Evolutionary conservation across 805 yeast genomes (phyloP).

Genomic region (Hanseniaspora opuntiae): DNA sequence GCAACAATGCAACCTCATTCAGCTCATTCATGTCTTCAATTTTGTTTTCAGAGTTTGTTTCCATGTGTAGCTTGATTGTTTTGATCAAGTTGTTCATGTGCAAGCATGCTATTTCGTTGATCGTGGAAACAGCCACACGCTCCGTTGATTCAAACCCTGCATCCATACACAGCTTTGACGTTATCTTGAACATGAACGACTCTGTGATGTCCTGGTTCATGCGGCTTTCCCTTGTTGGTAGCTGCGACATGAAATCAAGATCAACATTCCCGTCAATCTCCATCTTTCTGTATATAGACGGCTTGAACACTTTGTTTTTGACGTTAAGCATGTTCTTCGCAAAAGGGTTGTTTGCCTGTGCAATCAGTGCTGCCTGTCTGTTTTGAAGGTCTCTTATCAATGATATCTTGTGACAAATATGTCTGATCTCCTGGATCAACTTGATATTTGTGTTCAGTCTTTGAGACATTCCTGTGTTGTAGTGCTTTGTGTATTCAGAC

Average conservation of each 20-base stretch:
- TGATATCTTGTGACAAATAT: conserved; percentile 75
- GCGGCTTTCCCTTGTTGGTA: conserved; percentile 50
- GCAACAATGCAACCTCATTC: conserved; percentile 51
- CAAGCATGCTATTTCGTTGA: conserved; percentile 73
- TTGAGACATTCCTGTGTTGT: conserved; percentile 45
- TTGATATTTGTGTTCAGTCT: conserved; percentile 52
- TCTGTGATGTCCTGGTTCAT: conserved; percentile 48
- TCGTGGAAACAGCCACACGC: conserved; percentile 58
- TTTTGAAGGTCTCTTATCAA: conserved; percentile 83
- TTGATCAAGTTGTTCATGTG: conserved; percentile 63
- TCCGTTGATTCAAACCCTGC: conserved; percentile 82
- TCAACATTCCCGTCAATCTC: conserved; percentile 49
- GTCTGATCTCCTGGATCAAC: conserved; percentile 77
- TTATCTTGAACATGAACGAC: conserved; percentile 51
- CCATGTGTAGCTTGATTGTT: conserved; percentile 57
- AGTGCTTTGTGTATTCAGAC: conserved; percentile 27
- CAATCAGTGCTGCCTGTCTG: conserved; percentile 11
- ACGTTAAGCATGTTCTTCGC: conserved; percentile 4
- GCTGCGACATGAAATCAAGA: conserved; percentile 68
- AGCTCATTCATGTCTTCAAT: conserved; percentile 31
- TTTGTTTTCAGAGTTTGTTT: conserved; percentile 35
- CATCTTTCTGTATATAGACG: conserved; percentile 22
- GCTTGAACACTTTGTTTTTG: conserved; percentile 9
- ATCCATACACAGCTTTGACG: conserved; percentile 74
- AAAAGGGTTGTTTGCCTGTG: conserved; percentile 10